phyloP scores from a whole-genome alignment of 805 yeast species.

The Saccharomyces paradoxus region DNA sequence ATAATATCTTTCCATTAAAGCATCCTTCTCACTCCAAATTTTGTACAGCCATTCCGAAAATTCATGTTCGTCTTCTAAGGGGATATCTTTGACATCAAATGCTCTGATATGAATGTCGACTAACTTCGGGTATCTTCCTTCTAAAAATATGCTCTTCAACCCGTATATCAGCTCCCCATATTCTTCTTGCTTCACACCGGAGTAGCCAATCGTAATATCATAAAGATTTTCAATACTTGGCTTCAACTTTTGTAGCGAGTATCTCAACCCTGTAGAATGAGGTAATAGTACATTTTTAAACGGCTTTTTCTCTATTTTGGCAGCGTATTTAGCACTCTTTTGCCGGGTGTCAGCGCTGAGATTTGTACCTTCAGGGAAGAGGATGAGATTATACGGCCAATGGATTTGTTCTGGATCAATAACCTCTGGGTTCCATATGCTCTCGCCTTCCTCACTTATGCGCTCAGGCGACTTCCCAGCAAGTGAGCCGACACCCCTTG shows the following conservation, averaged over 20 bases:
- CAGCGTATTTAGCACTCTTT: conserved; percentile 51
- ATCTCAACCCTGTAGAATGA: conserved; percentile 69
- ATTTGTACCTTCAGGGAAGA: conserved; percentile 95
- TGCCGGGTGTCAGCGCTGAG: conserved; percentile 55
- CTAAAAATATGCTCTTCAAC: conserved; percentile 51
- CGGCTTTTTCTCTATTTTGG: conserved; percentile 39
- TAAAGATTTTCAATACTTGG: conserved; percentile 52
- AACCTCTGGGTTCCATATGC: conserved; percentile 18
- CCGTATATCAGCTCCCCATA: conserved; percentile 76
- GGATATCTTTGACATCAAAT: conserved; percentile 52
- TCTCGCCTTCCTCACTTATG: conserved; percentile 24
- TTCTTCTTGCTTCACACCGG: conserved; percentile 53
- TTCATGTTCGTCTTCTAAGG: conserved; percentile 42
- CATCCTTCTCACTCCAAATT: conserved; percentile 75
- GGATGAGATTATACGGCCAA: conserved; percentile 60
- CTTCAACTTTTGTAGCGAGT: conserved; percentile 49
- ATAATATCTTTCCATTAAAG: conserved; percentile 53
- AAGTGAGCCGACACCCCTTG: conserved; percentile 49
- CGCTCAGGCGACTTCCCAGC: conserved; percentile 28
- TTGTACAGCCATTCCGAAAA: conserved; percentile 72
- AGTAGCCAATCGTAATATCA: conserved; percentile 78
- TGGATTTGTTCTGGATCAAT: conserved; percentile 24
- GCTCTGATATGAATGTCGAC: conserved; percentile 61
- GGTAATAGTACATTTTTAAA: conserved; percentile 72
- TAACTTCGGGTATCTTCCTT: conserved; percentile 62